Percentiles rank a stretch among this genome's conserved stretches.
phyloP scores from a whole-genome alignment of 208 protist genomes.

The Blastocrithidia nonstop region DNA sequence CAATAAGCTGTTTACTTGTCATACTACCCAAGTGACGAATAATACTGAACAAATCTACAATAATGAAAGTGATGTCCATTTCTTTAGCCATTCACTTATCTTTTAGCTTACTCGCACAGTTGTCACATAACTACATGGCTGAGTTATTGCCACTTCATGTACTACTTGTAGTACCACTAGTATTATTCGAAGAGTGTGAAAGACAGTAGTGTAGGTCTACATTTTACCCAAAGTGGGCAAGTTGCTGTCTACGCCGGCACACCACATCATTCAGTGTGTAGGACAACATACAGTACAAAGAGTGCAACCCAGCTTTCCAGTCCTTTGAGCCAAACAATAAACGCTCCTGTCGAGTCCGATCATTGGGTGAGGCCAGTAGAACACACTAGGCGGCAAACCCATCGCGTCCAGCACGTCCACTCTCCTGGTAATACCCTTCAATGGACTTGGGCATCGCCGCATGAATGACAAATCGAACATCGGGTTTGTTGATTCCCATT shows the following conservation, averaged over 20 bases:
- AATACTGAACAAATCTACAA: conserved; percentile 54
- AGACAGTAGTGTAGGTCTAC: conserved; percentile 61
- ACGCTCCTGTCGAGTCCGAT: conserved; percentile 60
- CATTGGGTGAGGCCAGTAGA: conserved; percentile 43
- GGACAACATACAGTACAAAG: conserved; percentile 56
- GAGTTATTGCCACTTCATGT: background rate
- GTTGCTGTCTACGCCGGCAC: conserved; percentile 74
- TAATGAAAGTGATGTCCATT: conserved; percentile 19
- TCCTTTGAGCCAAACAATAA: conserved; percentile 74
- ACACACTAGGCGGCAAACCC: conserved; percentile 75
- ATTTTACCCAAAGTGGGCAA: conserved; percentile 69
- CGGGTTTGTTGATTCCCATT: conserved; percentile 97
- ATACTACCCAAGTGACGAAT: conserved; percentile 45
- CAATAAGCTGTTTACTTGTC: conserved; percentile 67
- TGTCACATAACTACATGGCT: conserved; percentile 53
- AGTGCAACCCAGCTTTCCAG: conserved; percentile 41
- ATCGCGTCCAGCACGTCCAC: conserved; percentile 92
- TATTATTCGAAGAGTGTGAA: conserved; percentile 10
- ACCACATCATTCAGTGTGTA: conserved; percentile 80
- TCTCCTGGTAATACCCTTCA: conserved; percentile 97
- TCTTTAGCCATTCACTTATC: conserved; percentile 34
- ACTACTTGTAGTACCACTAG: conserved; percentile 4
- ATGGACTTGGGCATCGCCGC: conserved; percentile 92
- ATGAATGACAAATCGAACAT: conserved; percentile 97
- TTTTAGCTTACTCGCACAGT: conserved; percentile 52